A percentile compares a stretch with the other conserved stretches of the same genome.
Evolutionary conservation across 768 basidiomycete genomes (phyloP).

Genomic region (Lanmaoa pseudosensibilis): DNA sequence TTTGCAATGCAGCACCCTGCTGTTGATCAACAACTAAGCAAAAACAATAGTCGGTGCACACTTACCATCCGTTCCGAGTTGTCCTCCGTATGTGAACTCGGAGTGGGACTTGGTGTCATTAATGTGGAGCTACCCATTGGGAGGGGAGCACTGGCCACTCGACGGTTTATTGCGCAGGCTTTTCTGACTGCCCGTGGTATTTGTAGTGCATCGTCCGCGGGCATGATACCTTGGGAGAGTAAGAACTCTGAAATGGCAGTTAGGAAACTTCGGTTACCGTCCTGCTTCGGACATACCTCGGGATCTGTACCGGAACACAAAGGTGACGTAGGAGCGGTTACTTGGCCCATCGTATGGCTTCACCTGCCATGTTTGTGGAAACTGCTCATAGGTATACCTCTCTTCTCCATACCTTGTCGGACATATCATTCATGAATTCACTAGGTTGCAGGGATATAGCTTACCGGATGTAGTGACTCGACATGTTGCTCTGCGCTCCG

Average conservation of each 20-base stretch:
- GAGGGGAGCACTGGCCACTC: conserved; percentile 28
- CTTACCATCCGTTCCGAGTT: conserved; percentile 9
- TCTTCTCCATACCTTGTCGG: conserved; percentile 53
- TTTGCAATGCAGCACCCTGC: background rate
- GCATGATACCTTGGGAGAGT: conserved; percentile 51
- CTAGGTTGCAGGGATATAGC: conserved; percentile 3
- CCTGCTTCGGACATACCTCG: conserved; percentile 38
- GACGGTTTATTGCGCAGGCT: conserved; percentile 32
- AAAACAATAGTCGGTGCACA: background rate
- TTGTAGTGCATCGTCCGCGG: conserved; percentile 27
- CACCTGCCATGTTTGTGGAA: conserved; percentile 54
- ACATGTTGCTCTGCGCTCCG: conserved; percentile 38
- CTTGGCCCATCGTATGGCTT: conserved; percentile 43
- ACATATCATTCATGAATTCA: conserved; percentile 2
- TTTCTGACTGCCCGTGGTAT: conserved; percentile 8
- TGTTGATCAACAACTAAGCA: background rate
- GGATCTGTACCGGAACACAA: conserved; percentile 65
- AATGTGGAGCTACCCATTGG: background rate
- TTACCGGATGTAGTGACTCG: conserved; percentile 51
- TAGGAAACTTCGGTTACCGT: background rate
- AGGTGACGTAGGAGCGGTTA: conserved; percentile 56
- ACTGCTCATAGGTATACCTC: conserved; percentile 38
- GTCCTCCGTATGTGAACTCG: background rate
- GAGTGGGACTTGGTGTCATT: conserved; percentile 9
- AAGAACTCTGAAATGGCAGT: conserved; percentile 43